Evolutionary conservation across 371 early-diverging fungal species (phyloP), one percentile per base, ranked within the genome.

Genomic region (Rhizomucor miehei): DNA sequence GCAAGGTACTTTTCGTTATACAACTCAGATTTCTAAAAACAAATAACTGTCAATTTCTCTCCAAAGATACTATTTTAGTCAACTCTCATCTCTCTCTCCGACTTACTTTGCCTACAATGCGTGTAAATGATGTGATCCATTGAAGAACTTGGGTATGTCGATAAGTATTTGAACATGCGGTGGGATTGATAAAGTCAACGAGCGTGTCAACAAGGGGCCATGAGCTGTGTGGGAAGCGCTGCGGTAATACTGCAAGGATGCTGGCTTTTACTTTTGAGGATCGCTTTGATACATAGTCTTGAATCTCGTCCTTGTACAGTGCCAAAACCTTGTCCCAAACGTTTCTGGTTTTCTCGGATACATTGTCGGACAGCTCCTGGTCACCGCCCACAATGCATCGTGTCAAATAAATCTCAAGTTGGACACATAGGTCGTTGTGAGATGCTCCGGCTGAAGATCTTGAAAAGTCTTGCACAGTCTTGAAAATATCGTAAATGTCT

Each of bases 391-490:
- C 60, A 48, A 84, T 66, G 34, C 79, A 78, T 69, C 76, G 77
- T 21, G 79, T 80, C 59, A 78, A 64, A 44, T 83, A 71, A 29
- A 84, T 44, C 0, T 78, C 74, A 16, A 84, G 48, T 17, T 77
- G 70, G 14, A 69, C 65, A 49, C 77, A 79, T 57, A 81, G 67
- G 12, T 70, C 77, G 13, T 72, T 66, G 36, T 73, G 57, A 29
- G 29, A 29, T 43, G 73, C 73, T 37, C 73, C 76, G 21, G 73
- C 73, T 14, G 78, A 69, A 46, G 73, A 69, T 48, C 67, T 71
- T 51, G 88, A 86, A 46, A 87, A 78, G 53, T 88, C 84, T 54
- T 93, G 92, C 4, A 90, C 78, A 12, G 85, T 73, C 35, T 68
- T 65, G 36, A 92, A 59, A 44, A 90, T 69, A 34, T 73, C 77